These are phyloP conservation scores for Neltuma alba DNA, from an alignment of 306 rosid genomes.

Conservation along the genomic window DNA sequence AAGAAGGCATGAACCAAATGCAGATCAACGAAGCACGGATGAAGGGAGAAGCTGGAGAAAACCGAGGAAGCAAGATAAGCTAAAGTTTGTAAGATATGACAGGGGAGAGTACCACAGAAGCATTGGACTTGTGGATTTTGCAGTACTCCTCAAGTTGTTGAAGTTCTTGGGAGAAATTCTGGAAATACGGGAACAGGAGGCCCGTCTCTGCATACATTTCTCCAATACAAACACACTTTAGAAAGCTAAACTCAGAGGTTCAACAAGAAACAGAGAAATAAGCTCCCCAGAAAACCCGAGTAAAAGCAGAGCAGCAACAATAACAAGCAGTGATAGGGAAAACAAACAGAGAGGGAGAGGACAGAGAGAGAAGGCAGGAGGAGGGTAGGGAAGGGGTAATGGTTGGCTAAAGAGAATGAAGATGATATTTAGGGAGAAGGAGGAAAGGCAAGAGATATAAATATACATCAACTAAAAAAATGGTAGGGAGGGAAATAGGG, in stretches of 20 bases:
- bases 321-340: not conserved
- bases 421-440: constrained; percentile 10
- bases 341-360: too few relatives aligned
- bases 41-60: constrained; percentile 20
- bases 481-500: constrained; percentile 34
- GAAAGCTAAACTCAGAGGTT: constrained; percentile 19
- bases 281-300: constrained; percentile 9
- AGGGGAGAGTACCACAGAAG: constrained; percentile 54
- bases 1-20: constrained; percentile 39
- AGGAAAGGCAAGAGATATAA: constrained; percentile 46
- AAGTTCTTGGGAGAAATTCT: constrained; percentile 69
- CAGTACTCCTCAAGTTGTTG: constrained; percentile 84
- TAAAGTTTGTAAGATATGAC: constrained; percentile 6
- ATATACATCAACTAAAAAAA: not conserved
- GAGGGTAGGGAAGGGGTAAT: not conserved
- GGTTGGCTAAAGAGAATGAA: constrained; percentile 6
- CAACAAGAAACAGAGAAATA: constrained; percentile 20
- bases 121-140: constrained; percentile 65
- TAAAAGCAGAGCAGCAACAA: constrained; percentile 22
- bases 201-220: constrained; percentile 89
- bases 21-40: constrained; percentile 34
- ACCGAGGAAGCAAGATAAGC: not conserved
- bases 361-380: too few relatives aligned
- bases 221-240: constrained; percentile 25
- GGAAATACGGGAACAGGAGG: constrained; percentile 68